phyloP scores from a whole-genome alignment of 2,329 filamentous ascomycete genomes.

The Penicillium sclerotigenum region DNA sequence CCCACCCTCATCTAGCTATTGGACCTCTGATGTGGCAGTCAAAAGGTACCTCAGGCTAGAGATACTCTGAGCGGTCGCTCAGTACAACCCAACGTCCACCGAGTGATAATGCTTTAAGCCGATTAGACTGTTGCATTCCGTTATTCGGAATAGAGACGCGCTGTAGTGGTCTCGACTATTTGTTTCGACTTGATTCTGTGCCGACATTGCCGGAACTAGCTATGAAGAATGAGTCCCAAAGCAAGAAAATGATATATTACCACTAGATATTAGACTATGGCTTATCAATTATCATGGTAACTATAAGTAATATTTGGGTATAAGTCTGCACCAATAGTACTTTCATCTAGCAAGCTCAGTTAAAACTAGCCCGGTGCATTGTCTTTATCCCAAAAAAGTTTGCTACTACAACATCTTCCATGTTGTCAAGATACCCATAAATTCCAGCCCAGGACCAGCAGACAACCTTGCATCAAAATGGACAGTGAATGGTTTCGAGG shows the following conservation, averaged over 20 bases:
- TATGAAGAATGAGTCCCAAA: not conserved
- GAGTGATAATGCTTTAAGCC: not conserved
- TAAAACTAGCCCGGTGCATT: not conserved
- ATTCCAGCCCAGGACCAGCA: too few relatives aligned
- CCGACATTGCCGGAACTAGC: not conserved
- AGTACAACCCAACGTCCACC: not conserved
- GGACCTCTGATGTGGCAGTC: not conserved
- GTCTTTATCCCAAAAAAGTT: too few relatives aligned
- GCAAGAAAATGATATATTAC: not conserved
- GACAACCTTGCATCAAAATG: not conserved
- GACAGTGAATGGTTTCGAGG: constrained; percentile 9
- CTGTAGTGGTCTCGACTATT: not conserved
- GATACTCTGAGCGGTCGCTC: too few relatives aligned
- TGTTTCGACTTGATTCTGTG: too few relatives aligned
- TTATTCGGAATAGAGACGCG: not conserved
- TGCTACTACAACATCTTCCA: not conserved
- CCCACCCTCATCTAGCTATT: not conserved
- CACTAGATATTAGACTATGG: not conserved
- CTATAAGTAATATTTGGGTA: not conserved
- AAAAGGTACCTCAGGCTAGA: not conserved
- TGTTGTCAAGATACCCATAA: not conserved
- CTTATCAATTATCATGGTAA: not conserved
- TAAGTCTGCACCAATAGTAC: not conserved
- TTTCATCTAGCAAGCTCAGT: too few relatives aligned
- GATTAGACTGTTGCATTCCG: not conserved